Percentiles rank a stretch among this genome's conserved stretches.
These are phyloP conservation scores for Porcisia deanei DNA, from an alignment of 208 protist genomes.

Conservation along the genomic window DNA sequence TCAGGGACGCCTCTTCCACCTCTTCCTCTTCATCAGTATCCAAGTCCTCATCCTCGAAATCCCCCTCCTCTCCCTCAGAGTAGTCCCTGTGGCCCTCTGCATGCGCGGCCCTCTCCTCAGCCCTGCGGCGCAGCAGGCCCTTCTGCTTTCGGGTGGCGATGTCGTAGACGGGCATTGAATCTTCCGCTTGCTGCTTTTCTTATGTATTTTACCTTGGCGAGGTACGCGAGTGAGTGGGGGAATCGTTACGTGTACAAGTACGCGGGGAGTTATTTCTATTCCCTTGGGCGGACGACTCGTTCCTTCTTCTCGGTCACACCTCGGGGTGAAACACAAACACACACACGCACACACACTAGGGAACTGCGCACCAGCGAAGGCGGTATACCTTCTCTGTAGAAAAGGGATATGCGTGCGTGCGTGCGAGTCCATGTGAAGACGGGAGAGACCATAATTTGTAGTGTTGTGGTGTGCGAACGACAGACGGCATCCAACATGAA, in stretches of 20 bases:
- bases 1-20: conserved; percentile 1
- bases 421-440: not conserved
- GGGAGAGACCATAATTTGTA: not conserved
- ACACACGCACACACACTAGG: not conserved
- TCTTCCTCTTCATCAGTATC: conserved; percentile 30
- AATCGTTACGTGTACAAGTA: not conserved
- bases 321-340: not conserved
- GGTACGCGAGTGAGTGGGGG: not conserved
- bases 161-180: conserved; percentile 66
- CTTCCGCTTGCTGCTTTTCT: not conserved
- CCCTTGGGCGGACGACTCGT: not conserved
- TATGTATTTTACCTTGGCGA: not conserved
- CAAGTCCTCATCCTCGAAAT: conserved; percentile 5
- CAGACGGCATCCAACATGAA: no score
- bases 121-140: conserved; percentile 23
- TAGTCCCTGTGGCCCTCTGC: conserved; percentile 28
- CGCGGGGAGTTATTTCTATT: not conserved
- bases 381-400: not conserved
- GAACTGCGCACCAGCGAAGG: not conserved
- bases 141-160: conserved; percentile 63
- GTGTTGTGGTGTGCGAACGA: not conserved
- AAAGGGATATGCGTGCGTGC: not conserved
- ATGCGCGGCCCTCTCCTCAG: conserved; percentile 21
- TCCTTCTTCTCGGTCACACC: not conserved
- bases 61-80: conserved; percentile 2